Evolutionary conservation across 345 rosid genomes (phyloP).

Genomic region (Arabis alpina): DNA sequence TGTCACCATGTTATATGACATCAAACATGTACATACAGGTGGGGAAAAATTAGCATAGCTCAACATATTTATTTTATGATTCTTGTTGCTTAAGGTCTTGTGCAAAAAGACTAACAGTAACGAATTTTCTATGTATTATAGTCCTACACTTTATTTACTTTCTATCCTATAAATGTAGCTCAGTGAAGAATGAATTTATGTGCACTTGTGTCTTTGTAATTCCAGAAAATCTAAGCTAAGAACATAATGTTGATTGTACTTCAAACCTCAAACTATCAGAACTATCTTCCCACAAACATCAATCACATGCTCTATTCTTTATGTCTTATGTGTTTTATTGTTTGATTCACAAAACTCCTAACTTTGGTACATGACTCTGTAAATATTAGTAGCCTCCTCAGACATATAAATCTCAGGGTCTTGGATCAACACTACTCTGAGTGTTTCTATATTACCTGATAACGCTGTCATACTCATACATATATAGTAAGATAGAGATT

Average conservation of each 20-base stretch:
- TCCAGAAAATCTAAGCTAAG: too few species aligned
- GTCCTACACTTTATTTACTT: too few species aligned
- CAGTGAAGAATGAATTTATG: too few species aligned
- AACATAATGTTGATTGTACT: too few species aligned
- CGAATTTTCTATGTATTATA: too few species aligned
- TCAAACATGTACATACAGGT: too few species aligned
- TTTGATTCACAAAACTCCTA: not conserved
- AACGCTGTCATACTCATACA: not conserved
- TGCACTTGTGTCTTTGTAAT: too few species aligned
- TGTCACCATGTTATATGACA: too few species aligned
- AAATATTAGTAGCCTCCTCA: not conserved
- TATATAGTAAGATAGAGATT: not conserved
- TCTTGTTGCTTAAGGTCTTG: not conserved
- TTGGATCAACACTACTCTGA: constrained; percentile 2
- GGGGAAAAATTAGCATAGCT: not conserved
- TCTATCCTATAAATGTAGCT: too few species aligned
- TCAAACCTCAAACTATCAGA: constrained; percentile 43
- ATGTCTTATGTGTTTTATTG: not conserved
- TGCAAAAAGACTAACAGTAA: too few species aligned
- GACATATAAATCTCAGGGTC: not conserved
- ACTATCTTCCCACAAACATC: constrained; percentile 64
- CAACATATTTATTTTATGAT: not conserved
- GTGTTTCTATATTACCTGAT: not conserved
- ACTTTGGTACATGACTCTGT: not conserved
- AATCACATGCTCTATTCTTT: constrained; percentile 14